These are phyloP conservation scores for Penicillium verhagenii DNA, from an alignment of 495 filamentous ascomycete species.

Conservation along the genomic window DNA sequence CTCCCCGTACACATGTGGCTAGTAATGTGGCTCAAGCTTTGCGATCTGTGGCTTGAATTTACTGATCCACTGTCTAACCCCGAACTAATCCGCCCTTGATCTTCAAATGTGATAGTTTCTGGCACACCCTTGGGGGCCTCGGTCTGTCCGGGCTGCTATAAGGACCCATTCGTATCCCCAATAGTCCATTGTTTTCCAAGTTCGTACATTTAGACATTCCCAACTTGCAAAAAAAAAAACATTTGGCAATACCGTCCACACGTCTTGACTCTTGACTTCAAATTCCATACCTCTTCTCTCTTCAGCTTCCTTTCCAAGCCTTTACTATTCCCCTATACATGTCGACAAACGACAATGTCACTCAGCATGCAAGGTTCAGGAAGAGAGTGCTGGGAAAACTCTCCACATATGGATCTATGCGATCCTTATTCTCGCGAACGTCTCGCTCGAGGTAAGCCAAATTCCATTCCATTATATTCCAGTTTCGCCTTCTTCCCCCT, in stretches of 20 bases:
- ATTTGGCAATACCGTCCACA: too few species aligned
- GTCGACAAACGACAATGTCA: constrained; percentile 33
- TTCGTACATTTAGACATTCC: background rate
- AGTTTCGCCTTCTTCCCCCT: background rate
- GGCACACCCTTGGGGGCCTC: constrained; percentile 19
- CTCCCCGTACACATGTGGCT: constrained; percentile 20
- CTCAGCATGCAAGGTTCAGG: constrained; percentile 37
- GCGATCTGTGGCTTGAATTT: constrained; percentile 10
- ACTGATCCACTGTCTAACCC: constrained; percentile 21
- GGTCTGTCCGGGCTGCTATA: constrained; percentile 26
- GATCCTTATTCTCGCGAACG: constrained; percentile 31
- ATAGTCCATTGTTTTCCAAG: too few species aligned
- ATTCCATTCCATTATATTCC: background rate
- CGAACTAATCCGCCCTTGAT: constrained; percentile 36
- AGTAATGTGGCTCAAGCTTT: constrained; percentile 27
- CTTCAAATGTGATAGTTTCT: constrained; percentile 27
- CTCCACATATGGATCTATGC: constrained; percentile 32
- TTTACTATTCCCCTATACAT: constrained; percentile 13
- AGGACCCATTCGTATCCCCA: constrained; percentile 10
- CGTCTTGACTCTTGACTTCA: too few species aligned
- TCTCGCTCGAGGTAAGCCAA: constrained; percentile 29
- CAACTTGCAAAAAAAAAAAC: constrained; percentile 1
- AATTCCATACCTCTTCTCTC: background rate
- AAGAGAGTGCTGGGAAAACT: constrained; percentile 40
- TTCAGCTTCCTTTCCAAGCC: background rate